Percentiles rank a stretch among this genome's conserved stretches.
phyloP scores from a whole-genome alignment of 768 basidiomycete genomes.

The Suillus paluster region DNA sequence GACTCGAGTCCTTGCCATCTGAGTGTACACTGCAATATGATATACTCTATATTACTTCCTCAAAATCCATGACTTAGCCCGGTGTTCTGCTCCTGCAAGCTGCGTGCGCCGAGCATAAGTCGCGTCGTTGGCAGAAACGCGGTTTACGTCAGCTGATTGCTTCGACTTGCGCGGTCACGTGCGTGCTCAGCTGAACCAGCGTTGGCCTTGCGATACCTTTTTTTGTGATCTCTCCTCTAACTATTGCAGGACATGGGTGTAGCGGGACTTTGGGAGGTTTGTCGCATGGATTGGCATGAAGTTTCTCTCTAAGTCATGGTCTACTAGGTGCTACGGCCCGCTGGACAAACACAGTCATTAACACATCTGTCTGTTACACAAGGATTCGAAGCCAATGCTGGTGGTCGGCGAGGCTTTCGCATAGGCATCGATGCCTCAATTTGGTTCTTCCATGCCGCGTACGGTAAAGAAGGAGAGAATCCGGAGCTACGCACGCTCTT shows the following conservation, averaged over 20 bases:
- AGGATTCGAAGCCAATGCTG: constrained; percentile 71
- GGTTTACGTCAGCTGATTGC: no score
- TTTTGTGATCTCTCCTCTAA: neutral
- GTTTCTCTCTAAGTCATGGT: constrained; percentile 18
- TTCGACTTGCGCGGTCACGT: neutral
- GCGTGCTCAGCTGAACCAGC: neutral
- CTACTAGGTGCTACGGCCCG: constrained; percentile 70
- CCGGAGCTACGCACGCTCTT: constrained; percentile 84
- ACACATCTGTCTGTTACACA: constrained; percentile 76
- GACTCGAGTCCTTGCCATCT: no score
- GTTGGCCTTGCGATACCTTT: neutral
- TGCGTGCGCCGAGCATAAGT: no score
- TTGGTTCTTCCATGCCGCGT: constrained; percentile 77
- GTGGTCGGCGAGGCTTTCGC: constrained; percentile 71
- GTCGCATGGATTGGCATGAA: neutral
- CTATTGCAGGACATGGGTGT: constrained; percentile 45
- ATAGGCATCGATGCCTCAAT: constrained; percentile 87
- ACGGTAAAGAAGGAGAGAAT: constrained; percentile 82
- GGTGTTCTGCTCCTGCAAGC: no score
- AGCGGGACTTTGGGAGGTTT: constrained; percentile 55
- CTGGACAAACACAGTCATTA: constrained; percentile 71
- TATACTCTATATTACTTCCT: no score
- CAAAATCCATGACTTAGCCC: no score
- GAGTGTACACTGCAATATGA: no score
- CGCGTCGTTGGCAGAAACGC: no score